Percentiles rank a stretch among this genome's conserved stretches.
Evolutionary conservation across 2,329 filamentous ascomycete species (phyloP).

Genomic region (Ophiocordyceps camponoti-rufipedis): DNA sequence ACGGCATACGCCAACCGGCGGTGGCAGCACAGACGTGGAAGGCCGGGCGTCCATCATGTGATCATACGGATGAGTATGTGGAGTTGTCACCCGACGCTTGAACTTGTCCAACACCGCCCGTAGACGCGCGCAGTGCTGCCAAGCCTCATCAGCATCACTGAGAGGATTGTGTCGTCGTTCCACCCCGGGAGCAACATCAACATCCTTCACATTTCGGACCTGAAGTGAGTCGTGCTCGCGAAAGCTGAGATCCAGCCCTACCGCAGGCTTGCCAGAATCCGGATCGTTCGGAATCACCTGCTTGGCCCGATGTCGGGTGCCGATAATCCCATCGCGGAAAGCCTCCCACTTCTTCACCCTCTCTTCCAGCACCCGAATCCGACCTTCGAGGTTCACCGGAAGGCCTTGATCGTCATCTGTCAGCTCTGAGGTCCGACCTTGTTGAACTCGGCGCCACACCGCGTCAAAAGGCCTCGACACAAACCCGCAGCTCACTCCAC

Average conservation of each 20-base stretch:
- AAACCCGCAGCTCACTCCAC: slow-evolving; percentile 29
- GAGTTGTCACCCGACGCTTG: too few relatives aligned
- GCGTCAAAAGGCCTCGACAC: slow-evolving; percentile 48
- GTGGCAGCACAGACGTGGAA: too few relatives aligned
- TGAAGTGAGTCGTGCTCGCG: slow-evolving; percentile 30
- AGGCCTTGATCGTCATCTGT: slow-evolving; percentile 33
- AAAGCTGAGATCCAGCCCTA: slow-evolving; percentile 35
- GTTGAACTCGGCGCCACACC: slow-evolving; percentile 51
- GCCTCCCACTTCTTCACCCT: slow-evolving; percentile 56
- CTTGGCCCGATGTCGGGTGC: slow-evolving; percentile 8
- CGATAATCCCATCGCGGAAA: slow-evolving; percentile 36
- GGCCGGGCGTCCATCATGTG: too few relatives aligned
- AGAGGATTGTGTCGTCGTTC: slow-evolving; percentile 8
- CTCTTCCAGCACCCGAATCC: slow-evolving; percentile 47
- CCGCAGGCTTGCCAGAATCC: slow-evolving; percentile 8
- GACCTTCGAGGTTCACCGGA: slow-evolving; percentile 51
- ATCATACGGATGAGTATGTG: too few relatives aligned
- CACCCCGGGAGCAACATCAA: slow-evolving; percentile 9
- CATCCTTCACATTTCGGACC: slow-evolving; percentile 13
- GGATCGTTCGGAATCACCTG: slow-evolving; percentile 7
- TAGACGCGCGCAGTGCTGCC: too few relatives aligned
- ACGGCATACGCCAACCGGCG: too few relatives aligned
- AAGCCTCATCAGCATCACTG: slow-evolving; percentile 12
- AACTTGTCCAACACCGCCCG: too few relatives aligned
- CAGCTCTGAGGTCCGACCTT: slow-evolving; percentile 37